Evolutionary conservation across 2,329 filamentous ascomycete genomes (phyloP).

Genomic region (Dothiorella sarmentorum): DNA sequence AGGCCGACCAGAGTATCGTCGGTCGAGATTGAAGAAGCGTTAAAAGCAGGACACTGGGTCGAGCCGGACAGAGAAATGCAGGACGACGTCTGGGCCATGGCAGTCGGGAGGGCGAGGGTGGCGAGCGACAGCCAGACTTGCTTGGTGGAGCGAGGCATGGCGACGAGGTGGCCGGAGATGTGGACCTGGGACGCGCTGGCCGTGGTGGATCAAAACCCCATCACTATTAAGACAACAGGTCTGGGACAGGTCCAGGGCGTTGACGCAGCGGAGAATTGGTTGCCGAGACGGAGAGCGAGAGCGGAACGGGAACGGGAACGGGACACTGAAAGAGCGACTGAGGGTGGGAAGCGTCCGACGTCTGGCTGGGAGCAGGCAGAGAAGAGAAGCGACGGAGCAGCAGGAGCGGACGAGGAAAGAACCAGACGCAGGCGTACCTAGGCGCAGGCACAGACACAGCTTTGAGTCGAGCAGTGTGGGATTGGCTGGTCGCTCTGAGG

Average conservation of each 20-base stretch:
- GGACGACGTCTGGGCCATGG: constrained; percentile 19
- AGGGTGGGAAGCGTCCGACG: constrained; percentile 15
- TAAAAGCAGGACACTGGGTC: constrained; percentile 68
- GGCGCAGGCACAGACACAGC: neutral
- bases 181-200: neutral
- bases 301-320: neutral
- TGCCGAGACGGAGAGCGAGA: neutral
- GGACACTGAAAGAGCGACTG: constrained; percentile 13
- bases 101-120: neutral
- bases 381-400: neutral
- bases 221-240: constrained; percentile 2
- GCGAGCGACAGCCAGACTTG: neutral
- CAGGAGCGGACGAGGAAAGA: constrained; percentile 8
- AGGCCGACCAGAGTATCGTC: constrained; percentile 54
- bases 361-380: neutral
- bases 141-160: neutral
- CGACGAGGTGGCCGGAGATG: neutral
- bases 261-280: no score
- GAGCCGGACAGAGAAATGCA: constrained; percentile 70
- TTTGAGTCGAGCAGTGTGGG: neutral
- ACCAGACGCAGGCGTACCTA: neutral
- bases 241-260: neutral
- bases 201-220: constrained; percentile 7
- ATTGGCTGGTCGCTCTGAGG: constrained; percentile 3
- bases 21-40: constrained; percentile 67